phyloP scores from a whole-genome alignment of 2,329 filamentous ascomycete genomes.

The Polytolypa hystricis region DNA sequence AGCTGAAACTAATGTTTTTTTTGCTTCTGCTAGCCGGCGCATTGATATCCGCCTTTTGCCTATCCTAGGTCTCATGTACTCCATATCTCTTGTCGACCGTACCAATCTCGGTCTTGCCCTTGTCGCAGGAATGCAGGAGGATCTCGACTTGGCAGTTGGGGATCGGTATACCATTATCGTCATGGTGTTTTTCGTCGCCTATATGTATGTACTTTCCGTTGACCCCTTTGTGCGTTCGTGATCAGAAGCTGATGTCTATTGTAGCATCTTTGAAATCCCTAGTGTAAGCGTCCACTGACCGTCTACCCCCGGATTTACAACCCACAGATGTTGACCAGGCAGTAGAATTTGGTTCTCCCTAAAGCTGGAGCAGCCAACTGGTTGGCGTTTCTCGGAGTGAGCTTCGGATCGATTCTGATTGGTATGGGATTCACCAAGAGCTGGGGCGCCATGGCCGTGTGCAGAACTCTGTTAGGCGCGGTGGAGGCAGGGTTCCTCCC shows the following conservation, averaged over 20 bases:
- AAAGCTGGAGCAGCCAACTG: conserved; percentile 18
- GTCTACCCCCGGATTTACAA: neutral
- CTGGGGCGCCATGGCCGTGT: conserved; percentile 22
- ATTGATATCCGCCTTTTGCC: conserved; percentile 30
- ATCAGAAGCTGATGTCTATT: conserved; percentile 21
- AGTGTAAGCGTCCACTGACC: neutral
- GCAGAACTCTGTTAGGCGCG: conserved; percentile 18
- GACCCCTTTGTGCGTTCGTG: neutral
- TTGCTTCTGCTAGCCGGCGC: conserved; percentile 3
- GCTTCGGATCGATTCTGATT: conserved; percentile 18
- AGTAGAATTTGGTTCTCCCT: conserved; percentile 18
- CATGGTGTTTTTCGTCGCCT: conserved; percentile 20
- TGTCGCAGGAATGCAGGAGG: conserved; percentile 20
- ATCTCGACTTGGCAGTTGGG: conserved; percentile 17
- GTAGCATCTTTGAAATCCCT: conserved; percentile 45
- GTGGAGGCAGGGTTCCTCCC: conserved; percentile 22
- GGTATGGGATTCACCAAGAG: conserved; percentile 22
- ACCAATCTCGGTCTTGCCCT: conserved; percentile 26
- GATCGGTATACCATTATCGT: conserved; percentile 19
- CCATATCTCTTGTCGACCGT: conserved; percentile 28
- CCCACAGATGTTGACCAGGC: neutral
- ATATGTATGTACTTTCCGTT: conserved; percentile 13
- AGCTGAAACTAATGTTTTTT: neutral
- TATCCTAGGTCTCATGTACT: conserved; percentile 30
- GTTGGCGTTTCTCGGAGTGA: conserved; percentile 17